Conservation (phyloP, 2,329 filamentous ascomycete species). For the Cytospora schulzeri region DNA sequence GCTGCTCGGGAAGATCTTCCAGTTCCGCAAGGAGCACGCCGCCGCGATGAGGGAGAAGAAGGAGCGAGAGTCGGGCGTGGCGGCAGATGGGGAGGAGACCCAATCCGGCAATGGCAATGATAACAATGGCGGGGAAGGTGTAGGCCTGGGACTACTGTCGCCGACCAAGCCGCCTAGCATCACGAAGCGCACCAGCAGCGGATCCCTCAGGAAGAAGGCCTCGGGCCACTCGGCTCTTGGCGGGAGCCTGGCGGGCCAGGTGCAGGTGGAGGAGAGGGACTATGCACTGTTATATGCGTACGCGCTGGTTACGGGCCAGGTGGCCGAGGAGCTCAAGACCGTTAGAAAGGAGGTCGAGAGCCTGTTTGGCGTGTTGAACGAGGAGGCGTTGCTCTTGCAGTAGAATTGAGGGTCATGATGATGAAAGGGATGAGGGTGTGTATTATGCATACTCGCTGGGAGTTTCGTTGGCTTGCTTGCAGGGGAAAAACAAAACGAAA, state of each 20-base stretch:
- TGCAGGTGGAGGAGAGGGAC: constrained; percentile 69
- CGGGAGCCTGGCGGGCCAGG: constrained; percentile 36
- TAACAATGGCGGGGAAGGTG: neutral
- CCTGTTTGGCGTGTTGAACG: constrained; percentile 64
- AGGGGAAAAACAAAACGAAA: neutral
- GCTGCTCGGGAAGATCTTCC: constrained; percentile 83
- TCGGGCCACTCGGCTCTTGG: constrained; percentile 30
- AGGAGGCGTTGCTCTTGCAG: constrained; percentile 60
- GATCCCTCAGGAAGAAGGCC: constrained; percentile 28
- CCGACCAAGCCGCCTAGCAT: neutral
- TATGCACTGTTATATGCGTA: constrained; percentile 94
- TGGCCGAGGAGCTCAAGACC: constrained; percentile 64
- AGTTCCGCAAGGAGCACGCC: constrained; percentile 73
- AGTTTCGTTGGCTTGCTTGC: neutral
- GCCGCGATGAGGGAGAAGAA: constrained; percentile 46
- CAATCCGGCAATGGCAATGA: constrained; percentile 9
- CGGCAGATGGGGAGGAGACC: neutral
- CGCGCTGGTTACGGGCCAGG: constrained; percentile 68
- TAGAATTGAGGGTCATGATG: constrained; percentile 34
- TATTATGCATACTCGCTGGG: neutral
- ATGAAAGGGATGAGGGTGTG: neutral
- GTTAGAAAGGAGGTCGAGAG: constrained; percentile 64
- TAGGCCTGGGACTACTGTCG: neutral
- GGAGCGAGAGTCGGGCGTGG: constrained; percentile 31
- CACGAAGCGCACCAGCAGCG: constrained; percentile 14